These are phyloP conservation scores for Fistulinella prunicolor DNA, from an alignment of 768 basidiomycete species.

Conservation along the genomic window DNA sequence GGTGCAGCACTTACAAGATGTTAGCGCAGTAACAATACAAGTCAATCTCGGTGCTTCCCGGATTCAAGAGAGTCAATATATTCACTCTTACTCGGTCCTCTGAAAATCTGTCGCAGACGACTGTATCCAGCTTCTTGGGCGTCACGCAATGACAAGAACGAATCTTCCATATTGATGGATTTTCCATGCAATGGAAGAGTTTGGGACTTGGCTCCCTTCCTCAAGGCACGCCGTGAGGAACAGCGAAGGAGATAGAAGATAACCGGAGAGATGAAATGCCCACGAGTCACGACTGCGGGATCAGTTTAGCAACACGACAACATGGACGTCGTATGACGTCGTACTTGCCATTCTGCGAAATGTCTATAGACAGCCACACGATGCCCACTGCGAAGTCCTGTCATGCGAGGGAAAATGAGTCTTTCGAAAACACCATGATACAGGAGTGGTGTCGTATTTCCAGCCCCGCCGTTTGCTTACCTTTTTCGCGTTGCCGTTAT, in stretches of 20 bases:
- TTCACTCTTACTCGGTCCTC: slow-evolving; percentile 13
- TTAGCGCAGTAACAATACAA: slow-evolving; percentile 63
- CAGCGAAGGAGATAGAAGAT: slow-evolving; percentile 55
- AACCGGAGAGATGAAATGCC: slow-evolving; percentile 36
- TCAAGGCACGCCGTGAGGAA: slow-evolving; percentile 59
- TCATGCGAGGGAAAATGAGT: slow-evolving; percentile 17
- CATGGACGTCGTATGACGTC: slow-evolving; percentile 1
- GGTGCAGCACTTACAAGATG: slow-evolving; percentile 46
- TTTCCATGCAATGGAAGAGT: slow-evolving; percentile 48
- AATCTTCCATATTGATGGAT: slow-evolving; percentile 34
- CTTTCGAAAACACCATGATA: slow-evolving; percentile 8
- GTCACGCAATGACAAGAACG: slow-evolving; percentile 46
- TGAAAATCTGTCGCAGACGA: slow-evolving; percentile 48
- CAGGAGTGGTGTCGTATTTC: slow-evolving; percentile 4
- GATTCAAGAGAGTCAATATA: slow-evolving; percentile 17
- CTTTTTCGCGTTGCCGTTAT: slow-evolving; percentile 33
- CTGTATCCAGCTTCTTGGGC: slow-evolving; percentile 52
- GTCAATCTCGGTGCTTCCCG: slow-evolving; percentile 59
- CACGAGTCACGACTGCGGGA: slow-evolving; percentile 6
- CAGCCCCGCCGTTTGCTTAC: slow-evolving; percentile 29
- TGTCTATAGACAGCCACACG: slow-evolving; percentile 71
- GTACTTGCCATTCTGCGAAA: slow-evolving; percentile 56
- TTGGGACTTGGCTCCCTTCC: slow-evolving; percentile 45
- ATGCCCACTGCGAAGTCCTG: slow-evolving; percentile 67
- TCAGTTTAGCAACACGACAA: slow-evolving; percentile 14